Conservation (phyloP, 2,329 filamentous ascomycete species). For the Cladosporium sp. region DNA sequence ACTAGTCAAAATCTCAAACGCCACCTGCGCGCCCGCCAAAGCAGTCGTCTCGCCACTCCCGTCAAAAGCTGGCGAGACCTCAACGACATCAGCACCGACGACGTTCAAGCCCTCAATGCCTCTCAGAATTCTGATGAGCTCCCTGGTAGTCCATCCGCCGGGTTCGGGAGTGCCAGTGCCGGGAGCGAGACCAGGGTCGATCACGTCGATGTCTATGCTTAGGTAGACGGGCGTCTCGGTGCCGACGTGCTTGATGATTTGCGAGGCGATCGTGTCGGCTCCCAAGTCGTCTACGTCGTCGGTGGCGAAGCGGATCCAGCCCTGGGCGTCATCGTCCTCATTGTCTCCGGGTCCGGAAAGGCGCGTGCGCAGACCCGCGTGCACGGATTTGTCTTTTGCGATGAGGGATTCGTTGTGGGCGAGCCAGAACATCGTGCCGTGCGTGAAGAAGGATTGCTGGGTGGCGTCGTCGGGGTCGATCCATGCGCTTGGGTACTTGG, state of each 20-base stretch:
- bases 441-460: conserved; percentile 71
- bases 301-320: conserved; percentile 73
- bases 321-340: conserved; percentile 64
- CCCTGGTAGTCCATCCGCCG: conserved; percentile 84
- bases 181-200: conserved; percentile 68
- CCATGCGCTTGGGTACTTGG: conserved; percentile 76
- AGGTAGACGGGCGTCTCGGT: conserved; percentile 75
- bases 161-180: conserved; percentile 83
- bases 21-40: conserved; percentile 76
- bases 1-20: conserved; percentile 77
- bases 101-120: conserved; percentile 79
- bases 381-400: conserved; percentile 67
- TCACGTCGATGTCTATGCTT: conserved; percentile 74
- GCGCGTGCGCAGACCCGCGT: conserved; percentile 76
- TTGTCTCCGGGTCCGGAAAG: conserved; percentile 66
- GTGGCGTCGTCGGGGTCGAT: conserved; percentile 44
- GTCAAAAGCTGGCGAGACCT: conserved; percentile 83
- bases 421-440: conserved; percentile 90
- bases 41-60: conserved; percentile 74
- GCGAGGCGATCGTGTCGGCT: conserved; percentile 61
- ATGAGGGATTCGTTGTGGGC: conserved; percentile 77
- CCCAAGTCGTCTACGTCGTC: conserved; percentile 87
- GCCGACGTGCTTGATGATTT: conserved; percentile 68
- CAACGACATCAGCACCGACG: conserved; percentile 85
- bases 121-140: conserved; percentile 76